Conservation (phyloP, 2,329 filamentous ascomycete genomes). For the Graphiopsis chlorocephala region DNA sequence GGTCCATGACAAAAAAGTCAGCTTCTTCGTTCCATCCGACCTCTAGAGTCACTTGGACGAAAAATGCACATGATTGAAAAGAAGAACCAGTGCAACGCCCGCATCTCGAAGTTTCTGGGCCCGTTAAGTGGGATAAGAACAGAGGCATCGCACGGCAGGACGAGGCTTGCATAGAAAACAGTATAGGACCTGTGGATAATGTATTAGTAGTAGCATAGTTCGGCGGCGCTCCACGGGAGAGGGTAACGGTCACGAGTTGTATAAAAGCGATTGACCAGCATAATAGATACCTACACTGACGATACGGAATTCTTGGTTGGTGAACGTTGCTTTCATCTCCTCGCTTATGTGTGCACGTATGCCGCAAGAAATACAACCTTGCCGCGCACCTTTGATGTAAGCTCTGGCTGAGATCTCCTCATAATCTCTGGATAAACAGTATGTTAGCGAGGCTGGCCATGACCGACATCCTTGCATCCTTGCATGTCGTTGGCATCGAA, state of each 20-base stretch:
- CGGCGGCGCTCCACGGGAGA: background rate
- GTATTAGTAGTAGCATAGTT: slow-evolving; percentile 4
- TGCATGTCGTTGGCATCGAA: background rate
- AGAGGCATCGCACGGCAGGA: background rate
- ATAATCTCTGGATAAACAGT: background rate
- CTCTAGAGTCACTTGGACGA: background rate
- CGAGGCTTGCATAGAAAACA: background rate
- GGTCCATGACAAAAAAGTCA: background rate
- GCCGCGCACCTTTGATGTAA: background rate
- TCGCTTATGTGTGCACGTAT: background rate
- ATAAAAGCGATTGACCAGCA: background rate
- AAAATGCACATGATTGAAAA: background rate
- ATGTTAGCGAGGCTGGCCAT: background rate
- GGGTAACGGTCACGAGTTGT: background rate
- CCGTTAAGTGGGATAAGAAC: background rate
- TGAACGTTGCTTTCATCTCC: too few species aligned
- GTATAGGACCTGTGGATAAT: background rate
- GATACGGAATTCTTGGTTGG: too few species aligned
- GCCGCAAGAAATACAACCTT: too few species aligned
- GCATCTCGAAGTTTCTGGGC: background rate
- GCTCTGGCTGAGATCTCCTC: background rate
- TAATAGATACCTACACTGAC: background rate
- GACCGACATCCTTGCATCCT: background rate
- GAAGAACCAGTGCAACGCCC: background rate
- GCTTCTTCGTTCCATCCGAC: background rate